Base-by-base conservation (phyloP, 2,329 filamentous ascomycete genomes). In the Lachnellula subtilissima region DNA sequence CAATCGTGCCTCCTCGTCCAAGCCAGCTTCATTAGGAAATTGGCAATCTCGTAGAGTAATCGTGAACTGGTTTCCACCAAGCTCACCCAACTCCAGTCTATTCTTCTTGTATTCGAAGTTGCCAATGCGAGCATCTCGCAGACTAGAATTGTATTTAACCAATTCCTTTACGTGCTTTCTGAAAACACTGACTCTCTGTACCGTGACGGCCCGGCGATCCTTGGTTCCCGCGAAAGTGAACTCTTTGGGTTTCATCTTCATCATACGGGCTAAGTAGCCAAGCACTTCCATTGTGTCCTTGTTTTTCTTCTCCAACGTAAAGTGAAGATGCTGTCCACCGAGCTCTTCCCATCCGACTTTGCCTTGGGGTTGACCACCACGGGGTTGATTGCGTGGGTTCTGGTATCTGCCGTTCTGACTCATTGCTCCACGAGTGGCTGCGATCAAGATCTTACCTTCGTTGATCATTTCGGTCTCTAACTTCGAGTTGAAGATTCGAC, bases 61-160 rank as follows among this genome's bases (percentile, higher is more conserved):
- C 59, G 88, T 82, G 69, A 99, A 99, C 71, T 97, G 89, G 65
- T 99, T 99, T 14, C 95, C 94, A 4, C 78, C 76, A 40, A 97
- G 81, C 61, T 96, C 88, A 11, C 94, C 94, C 0, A 99, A 81
- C 63, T 89, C 85, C 15, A 99, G 80, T 0, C 86, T 82, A 25
- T 85, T 75, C 32, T 83, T 79, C 59, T 83, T 79, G 73, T 96
- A 90, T 67, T 87, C 82, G 70, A 93, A 97, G 69, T 96, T 88
- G 2, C 93, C 93, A 23, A 96, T 78, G 52, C 78, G 77, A 58
- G 79, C 83, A 75, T 76, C 85, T 70, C 73, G 72, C 37, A 76
- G 78, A 62, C 86, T 85, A 53, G 74, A 70, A 64, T 88, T 88
- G 55, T 95, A 72, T 42, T 76, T 78, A 4, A 84, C 80, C 37